phyloP scores from a whole-genome alignment of 441 rosid genomes.

The Bruguiera hainesii region DNA sequence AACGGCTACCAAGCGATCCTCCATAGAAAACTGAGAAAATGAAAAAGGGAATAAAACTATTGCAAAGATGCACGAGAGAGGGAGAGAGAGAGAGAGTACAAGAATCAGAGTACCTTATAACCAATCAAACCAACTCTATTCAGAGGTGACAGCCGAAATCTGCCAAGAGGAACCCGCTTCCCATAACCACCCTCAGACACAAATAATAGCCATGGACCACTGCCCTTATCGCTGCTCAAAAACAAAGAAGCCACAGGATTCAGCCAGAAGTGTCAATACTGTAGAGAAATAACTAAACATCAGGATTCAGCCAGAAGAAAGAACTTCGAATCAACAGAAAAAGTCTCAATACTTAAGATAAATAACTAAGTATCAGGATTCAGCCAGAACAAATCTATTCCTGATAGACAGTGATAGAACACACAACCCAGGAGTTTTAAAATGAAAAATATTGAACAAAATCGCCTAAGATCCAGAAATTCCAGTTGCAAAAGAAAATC shows the following conservation, averaged over 20 bases:
- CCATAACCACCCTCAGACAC: constrained; percentile 88
- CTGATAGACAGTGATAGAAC: too few species aligned
- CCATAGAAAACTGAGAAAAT: constrained; percentile 55
- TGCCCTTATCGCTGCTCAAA: constrained; percentile 37
- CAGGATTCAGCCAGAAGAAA: too few species aligned
- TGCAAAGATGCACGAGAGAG: neutral
- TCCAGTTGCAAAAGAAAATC: neutral
- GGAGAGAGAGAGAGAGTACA: neutral
- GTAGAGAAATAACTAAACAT: too few species aligned
- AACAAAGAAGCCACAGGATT: neutral
- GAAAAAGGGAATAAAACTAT: constrained; percentile 6
- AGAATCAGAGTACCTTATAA: constrained; percentile 53
- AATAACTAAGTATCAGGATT: too few species aligned
- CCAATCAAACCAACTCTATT: constrained; percentile 83
- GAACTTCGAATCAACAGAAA: too few species aligned
- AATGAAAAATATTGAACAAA: too few species aligned
- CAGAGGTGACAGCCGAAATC: constrained; percentile 55
- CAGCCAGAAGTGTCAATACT: too few species aligned
- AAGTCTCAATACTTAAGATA: too few species aligned
- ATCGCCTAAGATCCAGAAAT: neutral
- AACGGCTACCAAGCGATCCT: constrained; percentile 80
- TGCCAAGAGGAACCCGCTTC: constrained; percentile 88
- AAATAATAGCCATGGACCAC: constrained; percentile 89
- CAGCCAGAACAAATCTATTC: too few species aligned
- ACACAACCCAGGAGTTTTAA: too few species aligned